Percentiles rank a stretch among this genome's conserved stretches.
Evolutionary conservation across 169 alveolate species (phyloP).

Genomic region (Plasmodium berghei): DNA sequence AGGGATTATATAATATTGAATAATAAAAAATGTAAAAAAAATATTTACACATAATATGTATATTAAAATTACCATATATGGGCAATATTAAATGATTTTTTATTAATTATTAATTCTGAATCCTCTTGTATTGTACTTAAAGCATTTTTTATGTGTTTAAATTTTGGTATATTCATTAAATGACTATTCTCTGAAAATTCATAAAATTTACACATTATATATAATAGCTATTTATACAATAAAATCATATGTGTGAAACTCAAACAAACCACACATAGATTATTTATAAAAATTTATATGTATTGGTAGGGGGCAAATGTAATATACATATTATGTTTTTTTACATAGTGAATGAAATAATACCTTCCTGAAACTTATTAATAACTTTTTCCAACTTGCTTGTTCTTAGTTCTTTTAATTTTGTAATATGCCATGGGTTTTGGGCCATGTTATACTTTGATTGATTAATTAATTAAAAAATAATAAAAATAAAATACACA

Average conservation of each 20-base stretch:
- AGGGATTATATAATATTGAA: background rate
- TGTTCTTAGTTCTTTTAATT: conserved; percentile 46
- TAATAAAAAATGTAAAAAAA: background rate
- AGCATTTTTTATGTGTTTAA: conserved; percentile 17
- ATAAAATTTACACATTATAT: too few relatives aligned
- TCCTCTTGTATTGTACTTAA: conserved; percentile 8
- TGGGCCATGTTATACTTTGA: conserved; percentile 54
- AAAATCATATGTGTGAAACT: too few relatives aligned
- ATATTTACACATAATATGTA: background rate
- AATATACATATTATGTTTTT: background rate
- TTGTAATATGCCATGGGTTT: conserved; percentile 63
- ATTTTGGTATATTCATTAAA: conserved; percentile 51
- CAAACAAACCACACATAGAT: too few relatives aligned
- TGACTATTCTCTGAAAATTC: conserved; percentile 29
- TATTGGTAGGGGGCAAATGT: background rate
- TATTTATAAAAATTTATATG: too few relatives aligned
- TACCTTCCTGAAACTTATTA: conserved; percentile 50
- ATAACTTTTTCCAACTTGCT: conserved; percentile 53
- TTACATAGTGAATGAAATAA: background rate
- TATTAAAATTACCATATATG: conserved; percentile 31
- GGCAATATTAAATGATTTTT: conserved; percentile 35
- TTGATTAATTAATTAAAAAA: background rate
- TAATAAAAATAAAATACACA: background rate
- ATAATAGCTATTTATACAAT: too few relatives aligned
- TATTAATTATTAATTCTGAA: conserved; percentile 39